Evolutionary conservation across 495 filamentous ascomycete species (phyloP).

Genomic region (Lepidopterella palustris): DNA sequence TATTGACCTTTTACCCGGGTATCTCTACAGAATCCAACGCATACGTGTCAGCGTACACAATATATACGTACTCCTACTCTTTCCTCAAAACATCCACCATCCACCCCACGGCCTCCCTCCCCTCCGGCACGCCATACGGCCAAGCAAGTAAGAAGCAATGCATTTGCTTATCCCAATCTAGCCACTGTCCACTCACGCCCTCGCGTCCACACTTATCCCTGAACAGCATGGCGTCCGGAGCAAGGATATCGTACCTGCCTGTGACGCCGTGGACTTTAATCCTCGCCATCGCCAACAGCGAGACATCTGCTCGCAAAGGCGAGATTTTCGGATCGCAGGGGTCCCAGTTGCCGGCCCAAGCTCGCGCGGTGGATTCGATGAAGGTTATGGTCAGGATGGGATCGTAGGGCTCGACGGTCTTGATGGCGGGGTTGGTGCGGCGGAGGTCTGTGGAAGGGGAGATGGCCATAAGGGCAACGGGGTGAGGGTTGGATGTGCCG

Average conservation of each 20-base stretch:
- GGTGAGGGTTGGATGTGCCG: slow-evolving; percentile 1
- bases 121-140: slow-evolving; percentile 35
- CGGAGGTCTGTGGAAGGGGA: slow-evolving; percentile 38
- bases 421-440: slow-evolving; percentile 37
- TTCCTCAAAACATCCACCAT: slow-evolving; percentile 32
- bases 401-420: slow-evolving; percentile 30
- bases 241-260: slow-evolving; percentile 37
- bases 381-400: slow-evolving; percentile 34
- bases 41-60: neutral
- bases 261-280: slow-evolving; percentile 38
- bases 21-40: no score
- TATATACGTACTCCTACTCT: neutral
- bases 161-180: slow-evolving; percentile 45
- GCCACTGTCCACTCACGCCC: slow-evolving; percentile 37
- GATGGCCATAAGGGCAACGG: slow-evolving; percentile 33
- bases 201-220: slow-evolving; percentile 30
- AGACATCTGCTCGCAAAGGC: slow-evolving; percentile 33
- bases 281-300: slow-evolving; percentile 17
- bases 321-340: slow-evolving; percentile 30
- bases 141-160: slow-evolving; percentile 42
- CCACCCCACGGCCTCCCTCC: slow-evolving; percentile 36
- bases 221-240: slow-evolving; percentile 37
- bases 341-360: slow-evolving; percentile 34
- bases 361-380: slow-evolving; percentile 31
- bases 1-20: no score